Evolutionary conservation across 352 stramenopile genomes (phyloP).

Genomic region (Salisapilia sapeloensis): DNA sequence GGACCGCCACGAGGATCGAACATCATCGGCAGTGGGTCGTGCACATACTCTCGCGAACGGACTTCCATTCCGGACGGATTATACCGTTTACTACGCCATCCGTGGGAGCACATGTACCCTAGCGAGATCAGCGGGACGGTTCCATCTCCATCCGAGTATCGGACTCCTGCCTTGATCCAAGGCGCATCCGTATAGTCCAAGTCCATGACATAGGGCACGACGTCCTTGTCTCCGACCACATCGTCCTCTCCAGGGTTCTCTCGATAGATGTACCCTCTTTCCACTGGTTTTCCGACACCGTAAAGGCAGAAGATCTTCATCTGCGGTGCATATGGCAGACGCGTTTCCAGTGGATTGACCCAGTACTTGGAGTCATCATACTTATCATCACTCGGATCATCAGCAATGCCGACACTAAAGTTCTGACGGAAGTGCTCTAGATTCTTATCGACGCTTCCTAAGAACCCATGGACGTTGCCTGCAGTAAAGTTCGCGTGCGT

Average conservation of each 20-base stretch:
- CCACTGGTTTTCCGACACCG: conserved; percentile 81
- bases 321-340: conserved; percentile 80
- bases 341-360: conserved; percentile 76
- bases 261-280: conserved; percentile 67
- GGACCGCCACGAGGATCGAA: conserved; percentile 52
- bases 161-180: conserved; percentile 66
- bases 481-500: conserved; percentile 40
- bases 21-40: conserved; percentile 61
- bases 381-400: conserved; percentile 21
- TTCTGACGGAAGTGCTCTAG: conserved; percentile 19
- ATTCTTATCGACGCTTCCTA: conserved; percentile 27
- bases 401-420: conserved; percentile 21
- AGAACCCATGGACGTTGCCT: conserved; percentile 18
- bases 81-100: conserved; percentile 60
- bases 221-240: conserved; percentile 12
- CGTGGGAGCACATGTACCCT: conserved; percentile 88
- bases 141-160: conserved; percentile 84
- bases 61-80: conserved; percentile 84
- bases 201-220: conserved; percentile 46
- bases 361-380: conserved; percentile 58
- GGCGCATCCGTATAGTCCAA: conserved; percentile 38
- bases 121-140: conserved; percentile 86
- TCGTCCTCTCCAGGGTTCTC: conserved; percentile 21
- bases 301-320: conserved; percentile 93
- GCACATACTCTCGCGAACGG: conserved; percentile 57